phyloP scores from a whole-genome alignment of 352 stramenopile genomes.

The Globisporangium echinulatum region DNA sequence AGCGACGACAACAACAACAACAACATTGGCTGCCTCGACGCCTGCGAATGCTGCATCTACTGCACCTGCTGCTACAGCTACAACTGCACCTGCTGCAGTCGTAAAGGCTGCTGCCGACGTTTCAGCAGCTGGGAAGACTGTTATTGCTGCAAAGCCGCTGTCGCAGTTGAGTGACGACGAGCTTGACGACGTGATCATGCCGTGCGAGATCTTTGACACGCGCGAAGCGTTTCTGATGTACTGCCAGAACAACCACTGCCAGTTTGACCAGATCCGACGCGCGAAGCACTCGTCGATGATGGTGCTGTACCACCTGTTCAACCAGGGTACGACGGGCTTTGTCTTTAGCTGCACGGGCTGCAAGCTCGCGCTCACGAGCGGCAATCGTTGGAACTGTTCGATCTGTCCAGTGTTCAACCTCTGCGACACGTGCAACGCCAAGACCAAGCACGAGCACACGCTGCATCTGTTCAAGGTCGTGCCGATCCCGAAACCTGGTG shows the following conservation, averaged over 20 bases:
- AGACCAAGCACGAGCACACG: conserved; percentile 90
- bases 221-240: conserved; percentile 88
- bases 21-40: neutral
- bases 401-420: conserved; percentile 95
- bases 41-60: neutral
- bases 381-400: conserved; percentile 94
- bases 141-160: conserved; percentile 18
- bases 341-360: conserved; percentile 95
- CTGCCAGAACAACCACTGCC: conserved; percentile 85
- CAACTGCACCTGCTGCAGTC: no score
- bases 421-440: conserved; percentile 91
- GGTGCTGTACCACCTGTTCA: conserved; percentile 85
- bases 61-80: neutral
- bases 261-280: conserved; percentile 78
- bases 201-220: conserved; percentile 95
- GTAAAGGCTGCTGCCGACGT: neutral
- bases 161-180: conserved; percentile 38
- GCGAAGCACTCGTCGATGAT: conserved; percentile 85
- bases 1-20: neutral
- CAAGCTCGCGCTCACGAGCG: conserved; percentile 91
- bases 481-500: conserved; percentile 54
- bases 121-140: neutral
- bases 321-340: conserved; percentile 96
- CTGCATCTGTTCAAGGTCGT: conserved; percentile 93
- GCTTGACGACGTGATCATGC: conserved; percentile 92